Percentiles rank a stretch among this genome's conserved stretches.
Evolutionary conservation across 169 alveolate species (phyloP).

Genomic region (Eimeria acervulina): DNA sequence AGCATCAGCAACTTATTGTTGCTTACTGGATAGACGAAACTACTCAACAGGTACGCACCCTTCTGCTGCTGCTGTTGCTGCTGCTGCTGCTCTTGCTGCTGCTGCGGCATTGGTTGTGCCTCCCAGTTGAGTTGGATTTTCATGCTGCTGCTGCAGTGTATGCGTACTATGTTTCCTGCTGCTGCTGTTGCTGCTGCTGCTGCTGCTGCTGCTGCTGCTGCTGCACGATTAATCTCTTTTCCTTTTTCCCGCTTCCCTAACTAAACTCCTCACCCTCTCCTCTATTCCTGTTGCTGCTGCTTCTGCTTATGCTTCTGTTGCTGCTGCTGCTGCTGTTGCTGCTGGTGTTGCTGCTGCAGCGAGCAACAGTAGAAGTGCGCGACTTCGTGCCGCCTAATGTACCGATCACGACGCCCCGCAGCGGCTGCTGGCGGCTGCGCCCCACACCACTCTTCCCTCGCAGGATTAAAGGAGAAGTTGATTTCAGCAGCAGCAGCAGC

Average conservation of each 20-base stretch:
- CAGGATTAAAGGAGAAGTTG: conserved; percentile 13
- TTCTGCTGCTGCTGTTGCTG: not conserved
- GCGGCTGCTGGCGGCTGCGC: conserved; percentile 81
- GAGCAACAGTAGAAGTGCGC: conserved; percentile 41
- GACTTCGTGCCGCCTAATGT: conserved; percentile 75
- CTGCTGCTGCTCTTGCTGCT: conserved; percentile 4
- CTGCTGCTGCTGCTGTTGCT: conserved; percentile 34
- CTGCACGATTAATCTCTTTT: not conserved
- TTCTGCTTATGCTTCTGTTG: not conserved
- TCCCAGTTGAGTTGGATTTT: no score
- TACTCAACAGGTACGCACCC: not conserved
- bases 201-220: conserved; percentile 35
- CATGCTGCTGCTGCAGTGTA: not conserved
- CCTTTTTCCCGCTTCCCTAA: not conserved
- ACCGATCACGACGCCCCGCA: conserved; percentile 63
- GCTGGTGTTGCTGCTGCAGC: conserved; percentile 69
- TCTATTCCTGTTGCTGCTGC: not conserved
- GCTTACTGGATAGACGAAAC: not conserved
- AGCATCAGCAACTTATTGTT: conserved; percentile 16
- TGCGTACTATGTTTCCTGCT: not conserved
- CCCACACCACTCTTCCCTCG: conserved; percentile 46
- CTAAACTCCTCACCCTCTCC: not conserved
- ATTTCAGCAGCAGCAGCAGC: no score
- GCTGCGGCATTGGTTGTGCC: not conserved
- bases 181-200: not conserved